Percentiles rank a stretch among this genome's conserved stretches.
phyloP scores from a whole-genome alignment of 805 yeast genomes.

The Metschnikowia amazonensis region DNA sequence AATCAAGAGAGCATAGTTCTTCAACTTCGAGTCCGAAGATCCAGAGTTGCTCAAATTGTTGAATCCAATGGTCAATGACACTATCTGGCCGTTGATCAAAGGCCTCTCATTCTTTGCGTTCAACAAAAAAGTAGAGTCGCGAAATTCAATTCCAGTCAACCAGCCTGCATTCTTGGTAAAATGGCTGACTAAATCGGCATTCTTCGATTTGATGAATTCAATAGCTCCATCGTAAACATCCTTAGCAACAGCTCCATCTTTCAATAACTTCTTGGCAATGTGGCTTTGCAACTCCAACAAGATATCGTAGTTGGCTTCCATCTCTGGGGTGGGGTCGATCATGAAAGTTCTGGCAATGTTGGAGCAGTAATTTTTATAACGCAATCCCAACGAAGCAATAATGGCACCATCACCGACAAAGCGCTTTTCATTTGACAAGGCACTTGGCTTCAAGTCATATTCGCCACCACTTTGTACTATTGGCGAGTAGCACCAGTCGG shows the following conservation, averaged over 20 bases:
- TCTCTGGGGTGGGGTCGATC: slow-evolving; percentile 80
- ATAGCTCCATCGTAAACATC: slow-evolving; percentile 62
- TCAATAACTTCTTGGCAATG: slow-evolving; percentile 51
- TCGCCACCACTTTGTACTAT: slow-evolving; percentile 85
- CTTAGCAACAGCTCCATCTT: slow-evolving; percentile 64
- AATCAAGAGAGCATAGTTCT: slow-evolving; percentile 65
- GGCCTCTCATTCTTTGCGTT: slow-evolving; percentile 68
- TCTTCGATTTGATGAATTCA: slow-evolving; percentile 52
- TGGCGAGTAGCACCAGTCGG: slow-evolving; percentile 95
- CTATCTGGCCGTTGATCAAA: slow-evolving; percentile 67
- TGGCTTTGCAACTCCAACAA: slow-evolving; percentile 65
- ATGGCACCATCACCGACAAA: slow-evolving; percentile 72
- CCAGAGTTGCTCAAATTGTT: slow-evolving; percentile 51
- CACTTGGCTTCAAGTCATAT: slow-evolving; percentile 80
- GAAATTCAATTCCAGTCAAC: slow-evolving; percentile 82
- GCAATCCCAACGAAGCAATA: slow-evolving; percentile 75
- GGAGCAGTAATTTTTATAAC: slow-evolving; percentile 87
- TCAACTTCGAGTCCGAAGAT: slow-evolving; percentile 45
- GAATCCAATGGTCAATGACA: slow-evolving; percentile 76
- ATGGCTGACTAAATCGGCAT: slow-evolving; percentile 59
- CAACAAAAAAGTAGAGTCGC: slow-evolving; percentile 72
- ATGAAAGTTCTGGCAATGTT: slow-evolving; percentile 83
- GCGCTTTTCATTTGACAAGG: slow-evolving; percentile 63
- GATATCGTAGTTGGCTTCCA: slow-evolving; percentile 76
- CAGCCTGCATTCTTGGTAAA: slow-evolving; percentile 84